Evolutionary conservation across 2,329 filamentous ascomycete species (phyloP), one percentile per base, ranked within the genome.

Genomic region (Myriosclerotinia curreyana): DNA sequence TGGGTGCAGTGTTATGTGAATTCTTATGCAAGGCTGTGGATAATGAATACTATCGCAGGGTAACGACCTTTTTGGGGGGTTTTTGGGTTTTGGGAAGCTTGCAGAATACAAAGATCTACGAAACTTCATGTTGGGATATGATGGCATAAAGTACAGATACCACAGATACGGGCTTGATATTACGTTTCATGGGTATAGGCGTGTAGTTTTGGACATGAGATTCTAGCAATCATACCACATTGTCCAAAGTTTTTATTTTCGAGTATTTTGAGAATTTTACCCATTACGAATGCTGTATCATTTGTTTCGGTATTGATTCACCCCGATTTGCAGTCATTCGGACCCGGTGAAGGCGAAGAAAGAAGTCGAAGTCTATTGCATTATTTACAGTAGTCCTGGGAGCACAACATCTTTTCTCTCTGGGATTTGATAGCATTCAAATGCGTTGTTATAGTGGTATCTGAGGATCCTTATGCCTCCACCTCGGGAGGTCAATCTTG

Each of bases 1-100:
- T 31, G 44, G 31, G 12, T 63, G 60, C n/a, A 38, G 8, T 36
- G 52, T 63, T 49, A 63, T 63, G 60, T 63, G 60, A 62, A 63
- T 8, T n/a, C 8, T 6, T 34, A 17, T 34, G 34, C 11, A 3
- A 25, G 17, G 15, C 2, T 58, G 8, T 36, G 44, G 44, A 20
- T 31, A 17, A 28, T 55, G 12, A 15, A 38, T 17, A 17, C 22
- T 42, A 28, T 17, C 15, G 34, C 22, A 2, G 34, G 20, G 12
- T 48, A n/a, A 34, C 36, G 20, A 22, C 14, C 14, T 25, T 55
- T 25, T 42, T n/a, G 44, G 28, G 28, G 40, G 11, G 22, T 11
- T 17, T n/a, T 38, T 12, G 34, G 28, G 5, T n/a, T n/a, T 22
- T 38, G n/a, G 44, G 11, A 22, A 49, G 15, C 31, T 49, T 49